Evolutionary conservation across 441 rosid genomes (phyloP).

Genomic region (Manihot esculenta): DNA sequence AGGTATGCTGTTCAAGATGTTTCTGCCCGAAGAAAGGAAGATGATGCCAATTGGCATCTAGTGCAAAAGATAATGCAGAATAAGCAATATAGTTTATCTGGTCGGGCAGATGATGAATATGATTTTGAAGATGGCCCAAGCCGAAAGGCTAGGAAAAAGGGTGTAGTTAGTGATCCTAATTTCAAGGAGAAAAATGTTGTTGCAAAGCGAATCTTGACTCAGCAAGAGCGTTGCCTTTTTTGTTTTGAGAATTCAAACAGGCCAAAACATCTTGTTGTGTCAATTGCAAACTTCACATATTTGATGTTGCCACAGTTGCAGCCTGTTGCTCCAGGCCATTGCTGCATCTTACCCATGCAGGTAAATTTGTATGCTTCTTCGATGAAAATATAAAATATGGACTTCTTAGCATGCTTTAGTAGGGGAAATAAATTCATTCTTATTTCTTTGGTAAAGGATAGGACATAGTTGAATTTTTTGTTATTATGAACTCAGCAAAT

Average conservation of each 20-base stretch:
- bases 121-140: slow-evolving; percentile 80
- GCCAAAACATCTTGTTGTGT: slow-evolving; percentile 78
- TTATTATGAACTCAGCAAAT: background rate
- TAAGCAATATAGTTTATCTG: slow-evolving; percentile 61
- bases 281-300: slow-evolving; percentile 83
- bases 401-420: background rate
- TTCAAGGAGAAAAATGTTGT: slow-evolving; percentile 38
- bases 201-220: slow-evolving; percentile 62
- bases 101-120: slow-evolving; percentile 84
- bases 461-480: background rate
- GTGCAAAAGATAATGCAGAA: slow-evolving; percentile 68
- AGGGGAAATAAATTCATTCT: background rate
- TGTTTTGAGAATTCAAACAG: slow-evolving; percentile 90
- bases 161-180: slow-evolving; percentile 33
- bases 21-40: slow-evolving; percentile 47
- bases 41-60: slow-evolving; percentile 70
- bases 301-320: slow-evolving; percentile 77
- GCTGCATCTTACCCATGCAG: slow-evolving; percentile 83
- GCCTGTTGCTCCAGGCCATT: slow-evolving; percentile 82
- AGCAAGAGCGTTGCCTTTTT: slow-evolving; percentile 86
- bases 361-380: slow-evolving; percentile 26
- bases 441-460: background rate
- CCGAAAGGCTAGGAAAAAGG: slow-evolving; percentile 50
- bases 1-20: slow-evolving; percentile 44
- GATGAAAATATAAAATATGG: background rate